Evolutionary conservation across 345 rosid genomes (phyloP).

Genomic region (sweet orange (Citrus sinensis)): DNA sequence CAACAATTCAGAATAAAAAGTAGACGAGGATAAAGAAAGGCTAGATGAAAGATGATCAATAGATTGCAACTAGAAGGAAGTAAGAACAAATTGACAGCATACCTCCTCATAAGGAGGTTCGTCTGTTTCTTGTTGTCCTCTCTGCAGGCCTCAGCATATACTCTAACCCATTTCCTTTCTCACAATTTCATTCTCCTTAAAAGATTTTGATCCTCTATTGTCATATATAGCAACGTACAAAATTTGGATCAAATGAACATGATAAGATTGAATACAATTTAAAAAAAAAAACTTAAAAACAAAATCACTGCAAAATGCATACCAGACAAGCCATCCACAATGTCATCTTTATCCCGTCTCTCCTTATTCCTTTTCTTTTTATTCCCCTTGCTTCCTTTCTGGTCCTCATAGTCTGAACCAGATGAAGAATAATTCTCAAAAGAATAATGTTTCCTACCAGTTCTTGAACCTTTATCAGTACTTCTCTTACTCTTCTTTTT

Average conservation of each 20-base stretch:
- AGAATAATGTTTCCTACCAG: conserved; percentile 17
- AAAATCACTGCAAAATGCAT: neutral
- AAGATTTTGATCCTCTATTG: conserved; percentile 14
- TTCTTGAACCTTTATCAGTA: conserved; percentile 17
- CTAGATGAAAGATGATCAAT: neutral
- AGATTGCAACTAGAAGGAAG: neutral
- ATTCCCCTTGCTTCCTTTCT: conserved; percentile 16
- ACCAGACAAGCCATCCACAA: conserved; percentile 11
- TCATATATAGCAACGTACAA: conserved; percentile 14
- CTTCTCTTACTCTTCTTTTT: conserved; percentile 28
- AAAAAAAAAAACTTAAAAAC: neutral
- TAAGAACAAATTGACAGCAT: neutral
- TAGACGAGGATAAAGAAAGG: neutral
- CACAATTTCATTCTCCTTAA: conserved; percentile 40
- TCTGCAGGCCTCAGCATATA: conserved; percentile 78
- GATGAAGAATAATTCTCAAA: conserved; percentile 29
- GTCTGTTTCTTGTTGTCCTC: conserved; percentile 32
- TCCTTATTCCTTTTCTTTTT: conserved; percentile 22
- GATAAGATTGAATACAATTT: neutral
- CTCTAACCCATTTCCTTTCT: conserved; percentile 71
- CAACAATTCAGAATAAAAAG: neutral
- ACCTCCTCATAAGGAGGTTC: conserved; percentile 58
- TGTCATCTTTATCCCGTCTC: conserved; percentile 12
- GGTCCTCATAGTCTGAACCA: conserved; percentile 22
- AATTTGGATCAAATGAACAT: neutral